Conservation (phyloP, 768 basidiomycete genomes). For the Phylloporus sp. region DNA sequence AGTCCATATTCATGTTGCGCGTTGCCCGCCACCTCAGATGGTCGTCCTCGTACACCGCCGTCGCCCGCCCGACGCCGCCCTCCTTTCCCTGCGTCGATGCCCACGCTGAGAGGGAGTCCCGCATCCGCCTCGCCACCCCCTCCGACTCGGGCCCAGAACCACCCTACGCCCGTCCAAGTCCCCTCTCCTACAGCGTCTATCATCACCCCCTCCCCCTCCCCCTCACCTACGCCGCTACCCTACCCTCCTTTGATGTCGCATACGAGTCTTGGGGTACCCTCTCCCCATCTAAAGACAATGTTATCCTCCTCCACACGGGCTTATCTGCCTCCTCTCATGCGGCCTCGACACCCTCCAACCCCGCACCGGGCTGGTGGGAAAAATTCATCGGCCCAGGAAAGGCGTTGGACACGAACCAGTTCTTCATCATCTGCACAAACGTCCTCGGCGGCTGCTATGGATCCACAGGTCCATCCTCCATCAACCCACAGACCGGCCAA, state of each 20-base stretch:
- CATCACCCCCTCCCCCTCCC: slow-evolving; percentile 59
- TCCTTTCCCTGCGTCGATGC: slow-evolving; percentile 80
- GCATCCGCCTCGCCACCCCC: slow-evolving; percentile 33
- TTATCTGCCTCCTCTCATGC: slow-evolving; percentile 96
- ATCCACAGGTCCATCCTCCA: slow-evolving; percentile 88
- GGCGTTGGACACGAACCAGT: slow-evolving; percentile 87
- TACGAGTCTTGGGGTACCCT: slow-evolving; percentile 99
- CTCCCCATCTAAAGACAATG: slow-evolving; percentile 74
- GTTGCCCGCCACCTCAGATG: not conserved
- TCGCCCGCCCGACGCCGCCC: slow-evolving; percentile 16
- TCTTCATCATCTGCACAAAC: slow-evolving; percentile 94
- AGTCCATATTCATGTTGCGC: slow-evolving; percentile 8
- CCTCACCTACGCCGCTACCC: slow-evolving; percentile 55
- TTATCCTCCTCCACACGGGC: slow-evolving; percentile 92
- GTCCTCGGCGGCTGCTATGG: slow-evolving; percentile 98
- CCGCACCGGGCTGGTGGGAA: slow-evolving; percentile 96
- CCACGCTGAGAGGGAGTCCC: slow-evolving; percentile 66
- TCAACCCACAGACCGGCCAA: slow-evolving; percentile 61
- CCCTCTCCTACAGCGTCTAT: slow-evolving; percentile 68
- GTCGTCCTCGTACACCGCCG: not conserved
- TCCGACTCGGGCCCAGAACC: slow-evolving; percentile 71
- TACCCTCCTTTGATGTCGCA: slow-evolving; percentile 79
- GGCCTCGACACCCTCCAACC: slow-evolving; percentile 72
- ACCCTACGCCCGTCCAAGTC: slow-evolving; percentile 75
- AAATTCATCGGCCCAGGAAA: slow-evolving; percentile 96